Base-by-base conservation (phyloP, 192 early-diverging fungal genomes). In the Ambispora gerdemannii region DNA sequence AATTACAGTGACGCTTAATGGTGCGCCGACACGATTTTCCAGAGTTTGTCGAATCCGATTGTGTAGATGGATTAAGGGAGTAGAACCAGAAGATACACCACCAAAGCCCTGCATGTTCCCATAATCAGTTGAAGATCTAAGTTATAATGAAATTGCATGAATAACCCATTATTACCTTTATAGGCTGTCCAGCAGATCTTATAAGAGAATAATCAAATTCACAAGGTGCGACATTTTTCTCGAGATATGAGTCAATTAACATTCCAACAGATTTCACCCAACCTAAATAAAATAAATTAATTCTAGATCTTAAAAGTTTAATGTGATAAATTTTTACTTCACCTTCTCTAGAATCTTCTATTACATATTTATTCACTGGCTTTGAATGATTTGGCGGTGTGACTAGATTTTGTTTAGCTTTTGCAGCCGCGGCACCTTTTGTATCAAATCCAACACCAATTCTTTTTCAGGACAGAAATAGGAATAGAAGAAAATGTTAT, bases 381-480 rank as follows among this genome's bases (percentile, higher is more conserved):
- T 38, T 31, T 33, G 22, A 25, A 3, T n/a, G 13, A 13, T 50
- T 43, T 8, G 70, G 65, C 0, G 4, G 25, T 0, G 7, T 1
- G 0, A 80, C 67, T 2, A 43, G 4, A 30, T 30, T 34, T 0
- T 27, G 33, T 2, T 69, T 76, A 24, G 43, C 17, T 27, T 15
- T 25, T 0, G 64, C 72, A 2, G 61, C 36, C 8, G 60, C 33
- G 11, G 78, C 67, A n/a, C 81, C 81, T 65, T 73, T 73, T 36
- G 79, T 80, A 63, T 82, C 81, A 43, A 82, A 82, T 3, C 81
- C 81, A 4, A 82, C 81, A n/a, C 81, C 81, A n/a, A 82, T 77
- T 1, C 80, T 76, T 25, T 28, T 27, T 55, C 28, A 3, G 28
- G 10, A 22, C 17, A 53, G 51, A 55, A 27, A 70, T 36, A 33